Evolutionary conservation across 2,329 filamentous ascomycete species (phyloP).

Genomic region (Aspergillus sp.): DNA sequence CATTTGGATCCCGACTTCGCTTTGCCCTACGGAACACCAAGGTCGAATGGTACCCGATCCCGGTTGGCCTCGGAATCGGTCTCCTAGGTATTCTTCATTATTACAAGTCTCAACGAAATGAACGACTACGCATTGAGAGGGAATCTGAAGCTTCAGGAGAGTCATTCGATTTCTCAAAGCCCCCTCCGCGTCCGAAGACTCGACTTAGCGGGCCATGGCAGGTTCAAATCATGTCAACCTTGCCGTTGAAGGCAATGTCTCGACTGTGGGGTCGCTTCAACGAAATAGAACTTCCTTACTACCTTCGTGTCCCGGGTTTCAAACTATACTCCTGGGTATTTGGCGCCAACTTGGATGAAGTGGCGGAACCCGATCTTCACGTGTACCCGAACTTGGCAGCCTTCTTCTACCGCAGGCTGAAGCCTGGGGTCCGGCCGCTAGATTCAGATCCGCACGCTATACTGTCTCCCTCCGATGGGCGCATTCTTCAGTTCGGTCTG

Average conservation of each 20-base stretch:
- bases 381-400: conserved; percentile 88
- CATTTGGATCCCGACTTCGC: conserved; percentile 58
- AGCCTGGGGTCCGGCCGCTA: conserved; percentile 81
- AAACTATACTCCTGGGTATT: conserved; percentile 89
- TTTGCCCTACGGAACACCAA: conserved; percentile 63
- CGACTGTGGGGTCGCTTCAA: conserved; percentile 90
- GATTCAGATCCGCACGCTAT: conserved; percentile 78
- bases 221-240: conserved; percentile 88
- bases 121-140: conserved; percentile 50
- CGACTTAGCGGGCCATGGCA: conserved; percentile 88
- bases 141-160: conserved; percentile 46
- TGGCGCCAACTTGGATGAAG: conserved; percentile 85
- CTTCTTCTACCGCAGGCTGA: conserved; percentile 95
- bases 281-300: conserved; percentile 83
- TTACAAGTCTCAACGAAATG: conserved; percentile 65
- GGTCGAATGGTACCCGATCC: conserved; percentile 88
- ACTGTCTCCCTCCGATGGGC: conserved; percentile 85
- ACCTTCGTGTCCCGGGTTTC: conserved; percentile 83
- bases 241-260: conserved; percentile 87
- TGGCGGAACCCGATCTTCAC: conserved; percentile 83
- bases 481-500: conserved; percentile 84
- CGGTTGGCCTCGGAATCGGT: conserved; percentile 78
- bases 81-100: conserved; percentile 82
- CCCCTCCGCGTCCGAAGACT: conserved; percentile 61
- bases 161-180: conserved; percentile 35